phyloP scores from a whole-genome alignment of 108 stramenopile genomes.

The Licmophora abbreviata region DNA sequence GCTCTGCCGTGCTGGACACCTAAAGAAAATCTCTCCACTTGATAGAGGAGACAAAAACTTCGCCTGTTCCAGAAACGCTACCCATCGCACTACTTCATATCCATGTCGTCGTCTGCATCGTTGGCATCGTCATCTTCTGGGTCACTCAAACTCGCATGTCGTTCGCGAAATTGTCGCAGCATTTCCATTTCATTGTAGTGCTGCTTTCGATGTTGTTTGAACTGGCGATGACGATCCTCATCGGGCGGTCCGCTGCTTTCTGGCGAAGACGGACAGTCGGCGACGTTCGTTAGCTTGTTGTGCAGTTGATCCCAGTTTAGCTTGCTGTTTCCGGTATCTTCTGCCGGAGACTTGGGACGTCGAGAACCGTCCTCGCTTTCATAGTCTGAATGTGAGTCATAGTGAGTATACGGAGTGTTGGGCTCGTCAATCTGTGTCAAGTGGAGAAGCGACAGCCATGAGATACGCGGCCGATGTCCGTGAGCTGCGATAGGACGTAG shows the following conservation, averaged over 20 bases:
- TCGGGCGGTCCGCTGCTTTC: conserved; percentile 22
- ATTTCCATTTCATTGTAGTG: conserved; percentile 88
- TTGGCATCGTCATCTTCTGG: conserved; percentile 42
- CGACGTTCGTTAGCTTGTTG: conserved; percentile 64
- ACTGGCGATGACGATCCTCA: conserved; percentile 39
- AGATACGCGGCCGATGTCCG: no score
- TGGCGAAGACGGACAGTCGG: conserved; percentile 42
- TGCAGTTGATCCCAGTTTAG: conserved; percentile 50
- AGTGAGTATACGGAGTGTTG: conserved; percentile 80
- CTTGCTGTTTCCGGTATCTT: conserved; percentile 19
- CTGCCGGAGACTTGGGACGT: conserved; percentile 37
- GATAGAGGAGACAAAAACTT: no score
- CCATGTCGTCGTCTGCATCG: conserved; percentile 5
- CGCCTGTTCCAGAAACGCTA: no score
- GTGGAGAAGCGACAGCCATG: background rate
- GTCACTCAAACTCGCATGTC: conserved; percentile 48
- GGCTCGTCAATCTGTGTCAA: conserved; percentile 71
- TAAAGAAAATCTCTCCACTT: no score
- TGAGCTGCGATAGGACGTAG: background rate
- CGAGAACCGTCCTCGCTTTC: conserved; percentile 36
- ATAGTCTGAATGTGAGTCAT: conserved; percentile 59
- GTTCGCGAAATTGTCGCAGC: conserved; percentile 53
- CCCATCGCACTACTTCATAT: no score
- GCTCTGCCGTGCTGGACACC: no score
- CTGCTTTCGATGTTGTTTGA: conserved; percentile 66